Evolutionary conservation across 2,329 filamentous ascomycete genomes (phyloP).

Genomic region (Fusarium staphyleae): DNA sequence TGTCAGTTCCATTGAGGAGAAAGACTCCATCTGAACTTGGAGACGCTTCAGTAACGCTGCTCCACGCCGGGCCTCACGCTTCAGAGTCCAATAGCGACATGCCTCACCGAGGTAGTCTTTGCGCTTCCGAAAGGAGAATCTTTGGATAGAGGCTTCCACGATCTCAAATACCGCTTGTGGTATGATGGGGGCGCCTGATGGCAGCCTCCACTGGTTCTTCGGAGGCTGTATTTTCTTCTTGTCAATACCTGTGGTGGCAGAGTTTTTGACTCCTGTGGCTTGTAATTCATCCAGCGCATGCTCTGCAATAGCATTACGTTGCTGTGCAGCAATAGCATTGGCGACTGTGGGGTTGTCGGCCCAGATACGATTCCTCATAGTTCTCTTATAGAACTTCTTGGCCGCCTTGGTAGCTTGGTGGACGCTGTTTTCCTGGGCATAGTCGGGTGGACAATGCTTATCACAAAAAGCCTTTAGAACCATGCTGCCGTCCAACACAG

Average conservation of each 20-base stretch:
- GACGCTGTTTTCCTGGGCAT: slow-evolving; percentile 85
- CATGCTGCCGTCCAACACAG: slow-evolving; percentile 79
- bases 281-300: slow-evolving; percentile 83
- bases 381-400: slow-evolving; percentile 86
- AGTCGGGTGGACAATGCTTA: slow-evolving; percentile 90
- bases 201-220: slow-evolving; percentile 78
- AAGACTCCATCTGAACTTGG: slow-evolving; percentile 93
- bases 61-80: slow-evolving; percentile 89
- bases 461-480: slow-evolving; percentile 95
- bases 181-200: slow-evolving; percentile 93
- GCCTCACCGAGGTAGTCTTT: slow-evolving; percentile 93
- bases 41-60: slow-evolving; percentile 91
- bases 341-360: slow-evolving; percentile 88
- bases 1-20: slow-evolving; percentile 97
- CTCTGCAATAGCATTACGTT: slow-evolving; percentile 68
- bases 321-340: slow-evolving; percentile 77
- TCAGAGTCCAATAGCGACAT: slow-evolving; percentile 97
- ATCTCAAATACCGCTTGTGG: slow-evolving; percentile 86
- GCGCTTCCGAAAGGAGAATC: slow-evolving; percentile 81
- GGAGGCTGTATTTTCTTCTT: slow-evolving; percentile 66
- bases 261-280: slow-evolving; percentile 82
- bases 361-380: slow-evolving; percentile 90
- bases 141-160: slow-evolving; percentile 81
- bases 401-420: slow-evolving; percentile 81
- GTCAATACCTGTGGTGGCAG: slow-evolving; percentile 76